Percentiles rank a stretch among this genome's conserved stretches.
These are phyloP conservation scores for Cercospora sp. DNA, from an alignment of 2,329 filamentous ascomycete genomes.

Conservation along the genomic window DNA sequence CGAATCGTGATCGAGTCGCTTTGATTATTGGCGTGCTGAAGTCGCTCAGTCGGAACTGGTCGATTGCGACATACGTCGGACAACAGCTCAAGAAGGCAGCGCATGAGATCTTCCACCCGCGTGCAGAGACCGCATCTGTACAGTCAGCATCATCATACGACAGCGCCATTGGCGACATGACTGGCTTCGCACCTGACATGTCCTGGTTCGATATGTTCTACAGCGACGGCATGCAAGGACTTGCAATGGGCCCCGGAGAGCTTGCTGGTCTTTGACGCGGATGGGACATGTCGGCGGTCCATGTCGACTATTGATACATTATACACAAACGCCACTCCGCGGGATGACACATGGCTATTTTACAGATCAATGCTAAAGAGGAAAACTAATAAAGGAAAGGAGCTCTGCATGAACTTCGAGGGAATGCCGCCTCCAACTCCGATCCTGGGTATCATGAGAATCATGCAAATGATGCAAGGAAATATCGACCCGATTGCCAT, in stretches of 20 bases:
- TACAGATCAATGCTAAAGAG: background rate
- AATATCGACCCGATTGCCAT: background rate
- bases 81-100: conserved; percentile 75
- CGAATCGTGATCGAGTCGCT: conserved; percentile 67
- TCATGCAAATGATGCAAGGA: conserved; percentile 4
- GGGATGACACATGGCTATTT: background rate
- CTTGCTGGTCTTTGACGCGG: conserved; percentile 5
- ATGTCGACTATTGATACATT: background rate
- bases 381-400: background rate
- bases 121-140: conserved; percentile 9
- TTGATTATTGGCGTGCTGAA: conserved; percentile 77
- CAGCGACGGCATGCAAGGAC: conserved; percentile 18
- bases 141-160: conserved; percentile 19
- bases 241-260: conserved; percentile 6
- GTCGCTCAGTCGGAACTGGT: conserved; percentile 68
- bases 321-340: background rate
- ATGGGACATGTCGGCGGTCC: background rate
- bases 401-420: background rate
- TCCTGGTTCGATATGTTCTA: conserved; percentile 31
- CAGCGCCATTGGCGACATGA: conserved; percentile 21
- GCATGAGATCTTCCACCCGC: conserved; percentile 54
- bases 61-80: conserved; percentile 67
- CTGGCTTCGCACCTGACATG: conserved; percentile 18
- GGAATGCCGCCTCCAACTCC: conserved; percentile 5
- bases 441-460: conserved; percentile 13